Conservation (phyloP, 1,284 basidiomycete species). For the Apiotrichum sp. region DNA sequence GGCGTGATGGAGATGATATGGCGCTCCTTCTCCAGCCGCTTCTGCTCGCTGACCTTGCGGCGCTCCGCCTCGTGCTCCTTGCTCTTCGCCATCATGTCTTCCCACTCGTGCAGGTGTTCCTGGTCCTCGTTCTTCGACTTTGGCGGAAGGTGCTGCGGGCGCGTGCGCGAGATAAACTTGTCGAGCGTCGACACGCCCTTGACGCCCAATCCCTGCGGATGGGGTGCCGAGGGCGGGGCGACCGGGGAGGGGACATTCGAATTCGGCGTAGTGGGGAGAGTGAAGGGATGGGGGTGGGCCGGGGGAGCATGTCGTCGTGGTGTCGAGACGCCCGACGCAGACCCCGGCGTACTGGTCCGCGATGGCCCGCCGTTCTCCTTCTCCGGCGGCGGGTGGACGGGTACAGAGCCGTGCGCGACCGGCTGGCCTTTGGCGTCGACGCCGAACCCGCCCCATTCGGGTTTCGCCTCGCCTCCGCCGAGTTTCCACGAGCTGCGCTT, state of each 20-base stretch:
- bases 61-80: conserved; percentile 32
- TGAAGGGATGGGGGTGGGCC: conserved; percentile 41
- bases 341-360: not conserved
- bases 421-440: conserved; percentile 18
- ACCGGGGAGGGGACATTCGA: not conserved
- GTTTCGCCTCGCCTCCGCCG: not conserved
- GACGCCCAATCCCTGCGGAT: conserved; percentile 23
- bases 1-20: conserved; percentile 31
- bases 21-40: conserved; percentile 33
- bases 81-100: conserved; percentile 69
- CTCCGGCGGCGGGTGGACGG: conserved; percentile 2
- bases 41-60: conserved; percentile 21
- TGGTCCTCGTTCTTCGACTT: conserved; percentile 73
- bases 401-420: conserved; percentile 14
- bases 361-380: not conserved
- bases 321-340: conserved; percentile 14
- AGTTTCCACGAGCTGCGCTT: conserved; percentile 6
- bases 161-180: conserved; percentile 49
- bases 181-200: conserved; percentile 41
- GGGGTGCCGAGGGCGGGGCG: conserved; percentile 3
- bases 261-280: conserved; percentile 21
- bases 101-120: conserved; percentile 81
- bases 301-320: conserved; percentile 35
- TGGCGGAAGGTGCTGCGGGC: conserved; percentile 76
- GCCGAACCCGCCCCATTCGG: conserved; percentile 22